phyloP scores from a whole-genome alignment of 371 early-diverging fungal genomes.

The Actinomortierella ambigua region DNA sequence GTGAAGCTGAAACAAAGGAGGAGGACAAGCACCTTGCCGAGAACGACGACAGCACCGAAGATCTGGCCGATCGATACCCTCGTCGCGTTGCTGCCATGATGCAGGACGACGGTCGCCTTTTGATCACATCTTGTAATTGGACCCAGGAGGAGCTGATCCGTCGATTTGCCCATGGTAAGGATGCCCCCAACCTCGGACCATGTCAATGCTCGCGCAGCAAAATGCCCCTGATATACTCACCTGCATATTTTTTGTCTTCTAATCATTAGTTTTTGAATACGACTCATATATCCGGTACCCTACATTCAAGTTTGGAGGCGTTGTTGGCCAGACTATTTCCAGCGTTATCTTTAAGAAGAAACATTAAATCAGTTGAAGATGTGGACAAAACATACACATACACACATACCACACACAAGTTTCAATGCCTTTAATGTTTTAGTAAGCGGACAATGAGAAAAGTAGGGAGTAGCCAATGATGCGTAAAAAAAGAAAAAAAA shows the following conservation, averaged over 20 bases:
- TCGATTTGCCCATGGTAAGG: slow-evolving; percentile 63
- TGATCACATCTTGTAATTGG: slow-evolving; percentile 95
- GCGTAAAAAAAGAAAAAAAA: too few relatives aligned
- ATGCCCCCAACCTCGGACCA: background rate
- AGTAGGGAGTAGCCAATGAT: too few relatives aligned
- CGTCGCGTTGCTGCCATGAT: slow-evolving; percentile 44
- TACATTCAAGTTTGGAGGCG: slow-evolving; percentile 89
- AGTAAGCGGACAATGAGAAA: too few relatives aligned
- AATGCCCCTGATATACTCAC: background rate
- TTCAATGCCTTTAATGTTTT: too few relatives aligned
- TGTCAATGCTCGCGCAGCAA: background rate
- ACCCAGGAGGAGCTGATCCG: slow-evolving; percentile 81
- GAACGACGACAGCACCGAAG: slow-evolving; percentile 37
- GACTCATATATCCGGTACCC: slow-evolving; percentile 78
- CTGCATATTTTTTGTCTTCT: slow-evolving; percentile 10
- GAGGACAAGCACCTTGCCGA: slow-evolving; percentile 23
- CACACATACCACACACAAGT: too few relatives aligned
- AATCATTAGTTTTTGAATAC: slow-evolving; percentile 61
- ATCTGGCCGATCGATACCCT: slow-evolving; percentile 43
- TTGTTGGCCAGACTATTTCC: slow-evolving; percentile 82
- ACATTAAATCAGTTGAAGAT: too few relatives aligned
- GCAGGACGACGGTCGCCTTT: slow-evolving; percentile 62
- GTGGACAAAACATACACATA: too few relatives aligned
- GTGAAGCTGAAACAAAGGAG: slow-evolving; percentile 4
- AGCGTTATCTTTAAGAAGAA: slow-evolving; percentile 79